Evolutionary conservation across 768 basidiomycete genomes (phyloP).

Genomic region (Tylopilus balloui): DNA sequence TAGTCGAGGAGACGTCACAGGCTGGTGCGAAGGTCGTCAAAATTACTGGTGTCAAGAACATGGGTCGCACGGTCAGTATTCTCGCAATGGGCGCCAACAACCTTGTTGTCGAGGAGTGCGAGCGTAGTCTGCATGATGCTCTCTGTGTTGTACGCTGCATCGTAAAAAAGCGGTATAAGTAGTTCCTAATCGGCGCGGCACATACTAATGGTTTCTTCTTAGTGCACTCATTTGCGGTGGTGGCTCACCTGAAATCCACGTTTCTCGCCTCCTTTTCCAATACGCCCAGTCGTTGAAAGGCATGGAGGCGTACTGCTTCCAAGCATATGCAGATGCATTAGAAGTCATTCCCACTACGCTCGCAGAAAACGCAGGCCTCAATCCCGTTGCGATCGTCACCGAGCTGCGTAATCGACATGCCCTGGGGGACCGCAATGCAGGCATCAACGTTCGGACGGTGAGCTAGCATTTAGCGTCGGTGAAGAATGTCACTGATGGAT

Average conservation of each 20-base stretch:
- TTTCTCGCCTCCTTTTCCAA: constrained; percentile 86
- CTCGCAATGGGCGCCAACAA: constrained; percentile 92
- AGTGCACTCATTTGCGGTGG: constrained; percentile 94
- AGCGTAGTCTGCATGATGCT: constrained; percentile 96
- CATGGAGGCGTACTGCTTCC: constrained; percentile 99
- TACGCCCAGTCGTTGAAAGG: constrained; percentile 91
- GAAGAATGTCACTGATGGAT: constrained; percentile 5
- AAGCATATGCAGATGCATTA: constrained; percentile 95
- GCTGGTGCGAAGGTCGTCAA: constrained; percentile 88
- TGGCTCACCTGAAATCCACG: constrained; percentile 96
- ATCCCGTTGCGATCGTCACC: constrained; percentile 97
- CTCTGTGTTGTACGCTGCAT: constrained; percentile 98
- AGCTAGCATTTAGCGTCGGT: constrained; percentile 16
- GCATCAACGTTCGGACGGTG: constrained; percentile 97
- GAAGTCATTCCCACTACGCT: constrained; percentile 97
- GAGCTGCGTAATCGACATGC: constrained; percentile 97
- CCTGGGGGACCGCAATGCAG: constrained; percentile 88
- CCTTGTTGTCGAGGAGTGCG: constrained; percentile 93
- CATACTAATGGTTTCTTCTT: constrained; percentile 4
- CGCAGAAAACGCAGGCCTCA: constrained; percentile 97
- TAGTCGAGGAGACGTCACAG: constrained; percentile 84
- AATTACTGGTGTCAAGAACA: constrained; percentile 92
- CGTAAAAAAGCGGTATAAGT: constrained; percentile 88
- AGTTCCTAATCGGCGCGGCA: not conserved
- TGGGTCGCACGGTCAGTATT: constrained; percentile 91